Evolutionary conservation across 23 red algal genomes (phyloP), one percentile per base, ranked within the genome.

Genomic region (Gracilariopsis chorda): DNA sequence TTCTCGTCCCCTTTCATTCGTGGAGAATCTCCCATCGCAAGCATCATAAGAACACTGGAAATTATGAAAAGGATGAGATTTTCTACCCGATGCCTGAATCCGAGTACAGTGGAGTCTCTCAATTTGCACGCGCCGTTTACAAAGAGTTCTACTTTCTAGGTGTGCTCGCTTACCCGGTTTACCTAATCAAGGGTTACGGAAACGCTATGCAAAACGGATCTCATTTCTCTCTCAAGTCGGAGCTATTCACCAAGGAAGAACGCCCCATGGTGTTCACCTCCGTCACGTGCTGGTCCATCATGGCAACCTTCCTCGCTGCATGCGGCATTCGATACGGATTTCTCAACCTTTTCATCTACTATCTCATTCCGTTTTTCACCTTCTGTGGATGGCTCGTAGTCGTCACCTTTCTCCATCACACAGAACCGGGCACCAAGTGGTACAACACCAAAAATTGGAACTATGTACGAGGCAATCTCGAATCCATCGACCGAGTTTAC

Each of bases 361-460:
- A 96, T 51, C 47, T 35, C 39, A 55, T 86, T 33, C 94, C 94
- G 17, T 83, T 47, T 46, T 60, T 92, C n/a, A 78, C 92, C 37
- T 96, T 81, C 62, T 92, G 55, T 29, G 30, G 34, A 23, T 96
- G 88, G 88, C 88, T 96, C 33, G 40, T 86, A 30, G 82, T 75
- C 36, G 94, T 96, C 48, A 96, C 94, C 33, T 96, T 84, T 77
- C 60, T 96, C 14, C 94, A 96, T 39, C 94, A 96, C 61, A 96
- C 94, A 14, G 86, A 87, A 48, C 68, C 77, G 52, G 86, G 86
- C 44, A 77, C 86, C 5, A 77, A 39, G 47, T 90, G 86, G 94
- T 96, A 88, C 77, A 62, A 72, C 61, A 77, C 52, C 33, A 63
- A 62, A 24, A 64, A 61, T 34, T 96, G 94, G 94, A 84, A 71